Evolutionary conservation across 139 green algal species (phyloP).

Genomic region (Klebsormidium nitens): DNA sequence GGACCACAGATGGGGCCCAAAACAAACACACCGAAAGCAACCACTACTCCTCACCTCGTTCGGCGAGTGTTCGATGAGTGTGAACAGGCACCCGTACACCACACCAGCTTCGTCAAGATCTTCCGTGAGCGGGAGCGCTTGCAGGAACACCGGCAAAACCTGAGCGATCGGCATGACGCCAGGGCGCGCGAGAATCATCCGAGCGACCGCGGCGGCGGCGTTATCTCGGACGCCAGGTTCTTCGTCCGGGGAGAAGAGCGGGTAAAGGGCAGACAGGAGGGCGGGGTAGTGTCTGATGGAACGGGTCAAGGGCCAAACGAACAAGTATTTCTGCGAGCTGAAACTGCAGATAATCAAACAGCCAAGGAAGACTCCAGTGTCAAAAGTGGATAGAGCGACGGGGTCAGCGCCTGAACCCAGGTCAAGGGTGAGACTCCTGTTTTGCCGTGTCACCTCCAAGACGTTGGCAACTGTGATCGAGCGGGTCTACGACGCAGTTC

Average conservation of each 20-base stretch:
- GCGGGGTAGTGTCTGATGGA: conserved; percentile 46
- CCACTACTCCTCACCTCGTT: conserved; percentile 15
- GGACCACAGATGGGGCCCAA: too few species aligned
- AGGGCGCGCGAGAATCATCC: conserved; percentile 45
- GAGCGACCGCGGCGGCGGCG: conserved; percentile 56
- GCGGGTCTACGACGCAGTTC: too few species aligned
- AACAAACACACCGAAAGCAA: too few species aligned
- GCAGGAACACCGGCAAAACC: conserved; percentile 55
- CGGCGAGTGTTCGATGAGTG: conserved; percentile 6
- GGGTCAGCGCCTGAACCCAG: neutral
- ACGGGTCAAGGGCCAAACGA: neutral
- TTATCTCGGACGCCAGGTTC: conserved; percentile 62
- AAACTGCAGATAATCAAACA: neutral
- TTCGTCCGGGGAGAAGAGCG: conserved; percentile 50
- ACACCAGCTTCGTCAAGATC: conserved; percentile 32
- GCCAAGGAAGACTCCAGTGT: neutral
- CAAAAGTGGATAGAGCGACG: neutral
- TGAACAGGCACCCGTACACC: conserved; percentile 29
- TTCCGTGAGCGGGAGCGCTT: conserved; percentile 45
- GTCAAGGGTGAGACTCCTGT: neutral
- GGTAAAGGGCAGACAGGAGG: conserved; percentile 50
- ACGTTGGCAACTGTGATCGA: too few species aligned
- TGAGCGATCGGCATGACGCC: conserved; percentile 41
- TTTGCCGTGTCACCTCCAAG: too few species aligned
- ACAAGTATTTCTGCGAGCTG: neutral